Base-by-base conservation (phyloP, 1,284 basidiomycete species). In the Trichosporon asahii region DNA sequence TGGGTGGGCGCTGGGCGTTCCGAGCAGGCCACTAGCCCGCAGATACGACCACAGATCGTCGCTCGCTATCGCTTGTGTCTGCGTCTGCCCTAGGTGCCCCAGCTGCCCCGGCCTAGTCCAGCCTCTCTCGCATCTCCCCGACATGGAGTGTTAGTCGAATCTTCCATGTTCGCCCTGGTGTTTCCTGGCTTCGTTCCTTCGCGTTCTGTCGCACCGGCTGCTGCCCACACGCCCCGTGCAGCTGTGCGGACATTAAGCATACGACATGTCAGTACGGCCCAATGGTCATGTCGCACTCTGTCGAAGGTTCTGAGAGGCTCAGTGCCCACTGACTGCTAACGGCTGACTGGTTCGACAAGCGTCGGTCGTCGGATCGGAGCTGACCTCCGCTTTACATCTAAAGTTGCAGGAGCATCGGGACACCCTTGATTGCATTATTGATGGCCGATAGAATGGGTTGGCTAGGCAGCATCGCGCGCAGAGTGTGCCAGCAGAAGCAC, bases 371-470 rank as follows among this genome's bases (percentile, higher is more conserved):
- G 57, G 57, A 31, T 61, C 57, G 57, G 57, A 61, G 57, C 12
- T 15, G 57, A 44, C 40, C 18, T 44, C 40, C 40, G 40, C 40
- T n/a, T n/a, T 15, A 12, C 57, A 61, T 8, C 14, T 7, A 61
- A 9, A 53, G 49, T 53, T 21, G 25, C 49, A 53, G 8, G 49
- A 23, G 49, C 18, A 18, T 61, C 57, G 57, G 57, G 57, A 33
- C 29, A n/a, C 57, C 57, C 57, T 61, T 31, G 57, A 61, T 31
- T 23, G 57, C 27, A n/a, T 9, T 29, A 61, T 61, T 31, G 29
- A 61, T 61, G 57, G 18, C 57, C 57, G 57, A 61, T 61, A 61
- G 57, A 61, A 61, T 61, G 57, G 57, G 29, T 15, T 27, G 12
- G 55, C 55, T 29, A 27, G 29, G 55, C 29, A 60, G 53, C 27